Conservation (phyloP, 202 grass and related monocot genomes). For the Carex sylvatica region DNA sequence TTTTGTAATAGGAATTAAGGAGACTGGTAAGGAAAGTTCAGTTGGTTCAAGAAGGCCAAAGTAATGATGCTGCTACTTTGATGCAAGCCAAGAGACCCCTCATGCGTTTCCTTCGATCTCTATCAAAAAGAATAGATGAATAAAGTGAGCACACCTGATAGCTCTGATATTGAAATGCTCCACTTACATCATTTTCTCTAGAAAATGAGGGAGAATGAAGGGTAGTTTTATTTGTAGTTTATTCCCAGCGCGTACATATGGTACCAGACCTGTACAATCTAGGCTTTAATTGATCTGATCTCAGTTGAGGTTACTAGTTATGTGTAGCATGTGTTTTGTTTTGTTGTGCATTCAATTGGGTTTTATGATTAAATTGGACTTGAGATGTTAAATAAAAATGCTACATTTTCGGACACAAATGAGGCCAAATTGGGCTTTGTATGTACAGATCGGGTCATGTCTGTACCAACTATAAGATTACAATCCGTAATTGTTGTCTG, state of each 20-base stretch:
- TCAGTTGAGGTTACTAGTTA: background rate
- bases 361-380: background rate
- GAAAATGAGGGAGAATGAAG: background rate
- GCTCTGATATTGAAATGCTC: background rate
- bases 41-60: constrained; percentile 42
- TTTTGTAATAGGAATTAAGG: constrained; percentile 53
- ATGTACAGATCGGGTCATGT: background rate
- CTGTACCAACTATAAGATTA: background rate
- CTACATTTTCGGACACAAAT: background rate
- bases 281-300: background rate
- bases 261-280: background rate
- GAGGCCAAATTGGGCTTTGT: background rate
- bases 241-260: background rate
- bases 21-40: constrained; percentile 79
- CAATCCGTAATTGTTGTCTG: background rate
- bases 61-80: constrained; percentile 34
- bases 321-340: background rate
- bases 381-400: background rate
- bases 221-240: background rate
- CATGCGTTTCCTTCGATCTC: constrained; percentile 55
- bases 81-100: constrained; percentile 63
- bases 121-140: constrained; percentile 66
- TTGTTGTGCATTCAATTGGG: background rate
- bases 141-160: constrained; percentile 16
- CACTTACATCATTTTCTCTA: background rate